Conservation (phyloP, 768 basidiomycete genomes). For the Leccinum arenicola region DNA sequence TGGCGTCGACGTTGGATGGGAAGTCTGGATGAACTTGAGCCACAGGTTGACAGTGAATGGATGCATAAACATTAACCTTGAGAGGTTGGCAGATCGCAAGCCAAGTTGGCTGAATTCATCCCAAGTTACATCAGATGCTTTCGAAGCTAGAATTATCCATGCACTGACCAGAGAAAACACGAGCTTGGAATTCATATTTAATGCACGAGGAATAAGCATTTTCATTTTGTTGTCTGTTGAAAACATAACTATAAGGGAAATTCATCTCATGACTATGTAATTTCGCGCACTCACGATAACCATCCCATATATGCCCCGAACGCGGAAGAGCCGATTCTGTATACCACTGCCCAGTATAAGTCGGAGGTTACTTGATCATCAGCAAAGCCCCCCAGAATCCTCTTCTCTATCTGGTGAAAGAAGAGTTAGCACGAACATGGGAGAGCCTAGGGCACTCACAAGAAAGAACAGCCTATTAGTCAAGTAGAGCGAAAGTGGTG, state of each 20-base stretch:
- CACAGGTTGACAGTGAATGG: background rate
- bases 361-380: background rate
- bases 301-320: conserved; percentile 13
- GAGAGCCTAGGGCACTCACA: conserved; percentile 8
- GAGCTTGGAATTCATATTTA: conserved; percentile 21
- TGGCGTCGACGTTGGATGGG: background rate
- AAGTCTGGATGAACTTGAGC: conserved; percentile 6
- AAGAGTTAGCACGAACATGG: background rate
- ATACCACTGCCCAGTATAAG: conserved; percentile 14
- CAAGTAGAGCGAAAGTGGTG: conserved; percentile 21
- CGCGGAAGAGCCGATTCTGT: conserved; percentile 14
- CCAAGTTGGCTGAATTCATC: conserved; percentile 12
- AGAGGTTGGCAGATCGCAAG: conserved; percentile 20
- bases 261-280: no score
- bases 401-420: conserved; percentile 20
- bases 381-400: conserved; percentile 4
- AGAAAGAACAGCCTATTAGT: conserved; percentile 21
- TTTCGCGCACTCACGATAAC: conserved; percentile 15
- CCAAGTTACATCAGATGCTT: background rate
- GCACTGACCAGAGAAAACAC: conserved; percentile 17
- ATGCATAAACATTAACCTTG: conserved; percentile 14
- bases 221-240: conserved; percentile 3
- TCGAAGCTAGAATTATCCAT: background rate
- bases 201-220: conserved; percentile 15
- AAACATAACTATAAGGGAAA: no score